Evolutionary conservation across 2,329 filamentous ascomycete genomes (phyloP), one percentile per base, ranked within the genome.

Genomic region (Ilyonectria robusta): DNA sequence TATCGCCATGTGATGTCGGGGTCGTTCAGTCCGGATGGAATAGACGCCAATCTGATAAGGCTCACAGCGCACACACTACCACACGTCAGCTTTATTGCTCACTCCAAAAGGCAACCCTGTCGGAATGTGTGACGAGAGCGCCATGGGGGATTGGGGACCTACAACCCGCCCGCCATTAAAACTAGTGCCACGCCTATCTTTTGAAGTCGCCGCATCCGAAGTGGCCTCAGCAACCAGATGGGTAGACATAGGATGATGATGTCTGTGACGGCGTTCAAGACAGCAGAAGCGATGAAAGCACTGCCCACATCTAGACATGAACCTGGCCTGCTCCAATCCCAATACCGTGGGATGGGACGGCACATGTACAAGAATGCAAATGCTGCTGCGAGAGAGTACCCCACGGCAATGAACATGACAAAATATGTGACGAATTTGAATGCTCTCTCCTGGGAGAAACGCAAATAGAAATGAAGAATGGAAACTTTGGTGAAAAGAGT

Each of bases 381-480:
- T 31, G 31, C 57, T 40, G 57, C 31, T 33, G 57, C 31, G 6
- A 59, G 31, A 4, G 44, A 50, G 23, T 59, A 50, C 1, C 57
- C 57, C 33, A 59, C 46, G 6, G 44, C 57, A 42, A 59, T 13
- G 10, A 59, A 42, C 57, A 51, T 59, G 57, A 50, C 23, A 59
- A 59, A 51, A 10, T 59, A 59, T 29, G 46, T 51, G 8, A 21
- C 44, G 2, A 40, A 13, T 23, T 42, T 37, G 15, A 59, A 59
- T 13, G 46, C 15, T 10, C 15, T 40, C 3, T 23, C 57, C 1
- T 59, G 57, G 15, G 57, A 40, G 57, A 59, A 59, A 15, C 57
- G 57, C 21, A 59, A 29, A 42, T 59, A 59, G 33, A 59, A 59
- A 21, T 51, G 57, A 21, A 59, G 57, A 21, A 59, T 59, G 46